A percentile compares a stretch with the other conserved stretches of the same genome.
Evolutionary conservation across 2,329 filamentous ascomycete genomes (phyloP).

Genomic region (Fusarium sterilihyphosum): DNA sequence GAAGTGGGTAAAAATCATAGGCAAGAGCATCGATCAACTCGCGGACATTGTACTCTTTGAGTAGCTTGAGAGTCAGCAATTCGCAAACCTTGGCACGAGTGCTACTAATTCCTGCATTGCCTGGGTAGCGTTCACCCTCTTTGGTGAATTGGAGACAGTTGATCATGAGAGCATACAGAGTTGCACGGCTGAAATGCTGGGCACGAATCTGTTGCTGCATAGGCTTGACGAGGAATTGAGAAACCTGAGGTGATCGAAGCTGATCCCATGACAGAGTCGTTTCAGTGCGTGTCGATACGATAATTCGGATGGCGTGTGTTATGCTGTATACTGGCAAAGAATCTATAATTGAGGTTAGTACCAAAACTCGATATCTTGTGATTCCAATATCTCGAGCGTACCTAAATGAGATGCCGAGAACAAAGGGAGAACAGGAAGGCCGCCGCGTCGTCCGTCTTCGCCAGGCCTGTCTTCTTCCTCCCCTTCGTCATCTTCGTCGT

Average conservation of each 20-base stretch:
- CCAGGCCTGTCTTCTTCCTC: constrained; percentile 57
- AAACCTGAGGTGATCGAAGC: constrained; percentile 92
- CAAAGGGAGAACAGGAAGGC: constrained; percentile 70
- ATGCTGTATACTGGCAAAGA: constrained; percentile 88
- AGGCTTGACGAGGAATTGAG: constrained; percentile 93
- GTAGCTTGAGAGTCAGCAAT: constrained; percentile 85
- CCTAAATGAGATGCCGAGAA: constrained; percentile 83
- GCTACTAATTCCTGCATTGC: constrained; percentile 83
- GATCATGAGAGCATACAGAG: constrained; percentile 88
- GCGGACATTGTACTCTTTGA: constrained; percentile 88
- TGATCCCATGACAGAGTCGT: constrained; percentile 96
- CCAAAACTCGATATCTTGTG: background rate
- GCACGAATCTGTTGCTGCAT: constrained; percentile 89
- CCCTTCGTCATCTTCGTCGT: constrained; percentile 54
- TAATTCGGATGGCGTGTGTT: constrained; percentile 87
- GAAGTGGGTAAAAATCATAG: constrained; percentile 93
- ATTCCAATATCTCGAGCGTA: constrained; percentile 48
- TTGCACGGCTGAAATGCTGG: constrained; percentile 85
- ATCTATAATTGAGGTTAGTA: constrained; percentile 62
- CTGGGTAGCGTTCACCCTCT: constrained; percentile 82
- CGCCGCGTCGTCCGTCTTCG: constrained; percentile 40
- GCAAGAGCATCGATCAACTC: constrained; percentile 94
- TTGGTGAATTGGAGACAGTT: constrained; percentile 95
- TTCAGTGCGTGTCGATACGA: constrained; percentile 87
- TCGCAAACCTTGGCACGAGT: constrained; percentile 92